Base-by-base conservation (phyloP, 257 asterid genomes). In the Henckelia pumila region DNA sequence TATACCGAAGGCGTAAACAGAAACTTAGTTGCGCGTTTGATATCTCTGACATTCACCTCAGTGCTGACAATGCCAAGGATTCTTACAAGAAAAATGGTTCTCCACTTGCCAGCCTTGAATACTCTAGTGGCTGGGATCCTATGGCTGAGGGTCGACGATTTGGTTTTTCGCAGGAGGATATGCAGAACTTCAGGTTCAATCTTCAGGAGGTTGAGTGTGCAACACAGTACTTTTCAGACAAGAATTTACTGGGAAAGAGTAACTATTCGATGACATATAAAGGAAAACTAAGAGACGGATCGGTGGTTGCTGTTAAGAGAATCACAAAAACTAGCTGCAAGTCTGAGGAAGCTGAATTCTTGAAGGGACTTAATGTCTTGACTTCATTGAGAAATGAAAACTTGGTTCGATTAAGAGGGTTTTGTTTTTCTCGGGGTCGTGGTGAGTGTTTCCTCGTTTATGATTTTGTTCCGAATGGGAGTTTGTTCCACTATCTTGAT, bases 71-170 rank as follows among this genome's bases (percentile, higher is more conserved):
- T 7, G 71, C 78, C 49, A 84, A 81, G 74, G 83, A 85, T 26
- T 73, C 59, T 8, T 68, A 81, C 22, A 73, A 81, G 71, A 88
- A 89, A 67, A 88, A 81, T 50, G 96, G 98, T 56, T 92, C 98
- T 30, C 98, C 98, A 1, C 89, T 92, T 2, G 84, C 84, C 56
- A 92, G 94, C 78, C 93, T 92, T 5, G 98, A 92, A 66, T 92
- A 92, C 77, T 78, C 98, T 1, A 86, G 70, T 2, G 97, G 97
- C 8, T 92, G 98, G 98, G 98, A 92, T 72, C 97, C 96, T 3
- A 66, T 89, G 55, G 93, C 94, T 2, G 98, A 92, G 78, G 97
- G 82, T 20, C 86, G 92, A 11, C 78, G 89, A 4, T 88, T 83
- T 66, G 89, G 92, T 53, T 84, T 78, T 11, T 76, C 88, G 5